phyloP scores from a whole-genome alignment of 2,329 filamentous ascomycete species.

The Fusarium newnesense region DNA sequence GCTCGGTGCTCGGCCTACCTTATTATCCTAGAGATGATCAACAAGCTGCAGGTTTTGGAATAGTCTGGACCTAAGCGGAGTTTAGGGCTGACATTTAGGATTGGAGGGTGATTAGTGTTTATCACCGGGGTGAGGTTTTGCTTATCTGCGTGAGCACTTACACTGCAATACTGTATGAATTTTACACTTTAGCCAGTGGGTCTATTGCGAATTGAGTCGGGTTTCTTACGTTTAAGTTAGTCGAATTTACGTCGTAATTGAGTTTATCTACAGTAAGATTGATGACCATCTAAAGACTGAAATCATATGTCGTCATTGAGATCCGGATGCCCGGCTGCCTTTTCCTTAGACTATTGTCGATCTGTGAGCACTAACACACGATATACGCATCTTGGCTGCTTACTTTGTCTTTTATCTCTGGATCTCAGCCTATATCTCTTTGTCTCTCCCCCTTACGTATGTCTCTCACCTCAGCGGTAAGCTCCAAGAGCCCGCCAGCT shows the following conservation, averaged over 20 bases:
- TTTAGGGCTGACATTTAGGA: conserved; percentile 39
- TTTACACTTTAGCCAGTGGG: neutral
- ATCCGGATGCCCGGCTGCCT: conserved; percentile 11
- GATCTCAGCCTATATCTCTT: neutral
- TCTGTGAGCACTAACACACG: conserved; percentile 30
- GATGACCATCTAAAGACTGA: neutral
- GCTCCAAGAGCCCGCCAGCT: conserved; percentile 5
- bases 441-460: neutral
- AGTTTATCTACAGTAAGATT: neutral
- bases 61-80: conserved; percentile 31
- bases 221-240: neutral
- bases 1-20: conserved; percentile 23
- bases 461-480: conserved; percentile 22
- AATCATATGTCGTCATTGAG: conserved; percentile 10
- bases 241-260: neutral
- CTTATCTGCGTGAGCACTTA: neutral
- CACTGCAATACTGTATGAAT: neutral
- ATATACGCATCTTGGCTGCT: neutral
- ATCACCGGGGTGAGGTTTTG: conserved; percentile 22
- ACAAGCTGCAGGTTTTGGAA: neutral
- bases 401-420: neutral
- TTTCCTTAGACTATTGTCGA: neutral
- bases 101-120: conserved; percentile 36
- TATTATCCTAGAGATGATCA: neutral
- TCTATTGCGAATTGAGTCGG: neutral